Evolutionary conservation across 306 rosid genomes (phyloP).

Genomic region (Neltuma alba): DNA sequence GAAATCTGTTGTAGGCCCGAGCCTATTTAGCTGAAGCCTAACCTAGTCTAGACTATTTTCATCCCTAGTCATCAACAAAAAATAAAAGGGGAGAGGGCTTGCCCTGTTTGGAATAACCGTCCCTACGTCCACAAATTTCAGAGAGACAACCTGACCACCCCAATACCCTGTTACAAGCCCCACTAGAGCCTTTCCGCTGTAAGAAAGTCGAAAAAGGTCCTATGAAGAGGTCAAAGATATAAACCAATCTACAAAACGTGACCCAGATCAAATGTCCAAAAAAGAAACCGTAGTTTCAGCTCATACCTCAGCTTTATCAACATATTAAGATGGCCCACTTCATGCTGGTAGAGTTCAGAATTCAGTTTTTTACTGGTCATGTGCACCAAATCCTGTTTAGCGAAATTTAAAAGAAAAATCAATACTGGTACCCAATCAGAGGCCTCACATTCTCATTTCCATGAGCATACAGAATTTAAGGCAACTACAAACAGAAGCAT

Average conservation of each 20-base stretch:
- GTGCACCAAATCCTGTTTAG: slow-evolving; percentile 64
- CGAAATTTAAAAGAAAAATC: slow-evolving; percentile 39
- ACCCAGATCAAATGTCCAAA: slow-evolving; percentile 2
- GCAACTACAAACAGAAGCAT: slow-evolving; percentile 36
- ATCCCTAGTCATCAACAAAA: too few relatives aligned
- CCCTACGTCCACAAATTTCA: neutral
- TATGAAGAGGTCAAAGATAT: slow-evolving; percentile 19
- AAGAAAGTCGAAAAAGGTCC: slow-evolving; percentile 19
- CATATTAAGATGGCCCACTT: slow-evolving; percentile 57
- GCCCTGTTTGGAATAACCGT: neutral
- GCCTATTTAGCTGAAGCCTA: too few relatives aligned
- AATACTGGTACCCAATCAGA: slow-evolving; percentile 24
- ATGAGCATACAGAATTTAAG: slow-evolving; percentile 32
- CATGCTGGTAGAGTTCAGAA: slow-evolving; percentile 50
- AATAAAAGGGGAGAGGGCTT: neutral
- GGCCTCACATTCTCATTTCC: slow-evolving; percentile 29
- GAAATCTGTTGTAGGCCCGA: too few relatives aligned
- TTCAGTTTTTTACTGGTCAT: slow-evolving; percentile 41
- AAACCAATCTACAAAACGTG: neutral
- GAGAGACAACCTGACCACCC: neutral
- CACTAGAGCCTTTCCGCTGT: neutral
- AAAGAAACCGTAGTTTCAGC: slow-evolving; percentile 31
- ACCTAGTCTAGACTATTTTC: too few relatives aligned
- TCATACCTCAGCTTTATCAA: slow-evolving; percentile 75
- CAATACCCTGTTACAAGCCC: slow-evolving; percentile 3